Percentiles rank a stretch among this genome's conserved stretches.
Conservation (phyloP, 495 filamentous ascomycete genomes). For the Elasticomyces elasticus region DNA sequence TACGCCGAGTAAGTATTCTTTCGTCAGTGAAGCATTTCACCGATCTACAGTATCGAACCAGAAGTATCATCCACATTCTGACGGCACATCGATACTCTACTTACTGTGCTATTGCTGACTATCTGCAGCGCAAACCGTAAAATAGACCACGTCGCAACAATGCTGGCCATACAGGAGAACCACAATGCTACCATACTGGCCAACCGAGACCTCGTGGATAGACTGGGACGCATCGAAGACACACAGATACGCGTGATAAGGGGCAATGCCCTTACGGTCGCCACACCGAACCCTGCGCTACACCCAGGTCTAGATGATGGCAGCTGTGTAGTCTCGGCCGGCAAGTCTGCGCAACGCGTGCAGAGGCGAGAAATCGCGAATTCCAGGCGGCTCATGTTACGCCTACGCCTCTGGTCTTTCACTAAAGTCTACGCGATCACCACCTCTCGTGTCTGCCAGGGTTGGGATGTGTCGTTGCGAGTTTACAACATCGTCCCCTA, state of each 20-base stretch:
- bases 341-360: too few relatives aligned
- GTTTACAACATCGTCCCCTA: background rate
- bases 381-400: background rate
- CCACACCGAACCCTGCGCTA: background rate
- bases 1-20: background rate
- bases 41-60: background rate
- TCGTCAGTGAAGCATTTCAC: background rate
- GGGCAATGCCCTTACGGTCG: background rate
- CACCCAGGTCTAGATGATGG: background rate
- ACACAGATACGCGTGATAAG: background rate
- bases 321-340: too few relatives aligned
- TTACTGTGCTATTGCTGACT: background rate
- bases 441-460: background rate
- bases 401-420: background rate
- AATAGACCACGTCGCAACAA: background rate
- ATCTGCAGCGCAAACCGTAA: background rate
- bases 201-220: background rate
- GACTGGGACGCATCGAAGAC: background rate
- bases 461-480: background rate
- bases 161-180: background rate
- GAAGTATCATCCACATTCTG: too few relatives aligned
- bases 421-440: background rate
- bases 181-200: too few relatives aligned
- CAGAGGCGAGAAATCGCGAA: background rate
- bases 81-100: too few relatives aligned